A percentile compares a stretch with the other conserved stretches of the same genome.
phyloP scores from a whole-genome alignment of 345 rosid genomes.

The Dipteronia sinensis region DNA sequence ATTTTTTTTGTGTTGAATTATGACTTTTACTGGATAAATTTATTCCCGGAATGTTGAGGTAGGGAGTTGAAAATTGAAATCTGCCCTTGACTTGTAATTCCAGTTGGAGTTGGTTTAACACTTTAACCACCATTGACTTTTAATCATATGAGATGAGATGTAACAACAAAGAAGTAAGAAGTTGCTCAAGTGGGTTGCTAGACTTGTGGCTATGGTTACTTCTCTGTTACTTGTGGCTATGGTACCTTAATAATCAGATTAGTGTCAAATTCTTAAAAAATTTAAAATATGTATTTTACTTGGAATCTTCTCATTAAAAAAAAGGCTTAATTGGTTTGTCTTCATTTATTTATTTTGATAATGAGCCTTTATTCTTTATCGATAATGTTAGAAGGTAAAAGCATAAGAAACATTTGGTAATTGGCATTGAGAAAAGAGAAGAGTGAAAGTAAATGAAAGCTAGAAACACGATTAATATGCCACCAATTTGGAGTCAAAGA shows the following conservation, averaged over 20 bases:
- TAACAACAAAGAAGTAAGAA: too few species aligned
- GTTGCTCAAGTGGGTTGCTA: too few species aligned
- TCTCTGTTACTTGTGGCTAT: too few species aligned
- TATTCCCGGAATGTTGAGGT: background rate
- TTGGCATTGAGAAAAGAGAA: background rate
- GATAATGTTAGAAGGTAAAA: too few species aligned
- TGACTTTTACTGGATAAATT: background rate
- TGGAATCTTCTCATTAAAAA: background rate
- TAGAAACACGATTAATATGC: background rate
- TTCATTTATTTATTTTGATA: too few species aligned
- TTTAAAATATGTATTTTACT: background rate
- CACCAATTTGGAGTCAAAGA: background rate
- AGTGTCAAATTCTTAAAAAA: too few species aligned
- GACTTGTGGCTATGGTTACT: too few species aligned
- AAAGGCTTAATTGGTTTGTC: background rate
- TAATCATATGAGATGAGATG: background rate
- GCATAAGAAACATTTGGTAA: background rate
- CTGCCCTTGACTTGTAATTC: background rate
- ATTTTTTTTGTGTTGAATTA: background rate
- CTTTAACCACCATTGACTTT: slow-evolving; percentile 2
- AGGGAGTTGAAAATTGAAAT: background rate
- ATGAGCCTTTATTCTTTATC: too few species aligned
- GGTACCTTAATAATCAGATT: too few species aligned
- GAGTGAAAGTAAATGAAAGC: background rate
- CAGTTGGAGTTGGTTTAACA: background rate